These are phyloP conservation scores for Corymbia citriodora DNA, from an alignment of 441 rosid species.

Conservation along the genomic window DNA sequence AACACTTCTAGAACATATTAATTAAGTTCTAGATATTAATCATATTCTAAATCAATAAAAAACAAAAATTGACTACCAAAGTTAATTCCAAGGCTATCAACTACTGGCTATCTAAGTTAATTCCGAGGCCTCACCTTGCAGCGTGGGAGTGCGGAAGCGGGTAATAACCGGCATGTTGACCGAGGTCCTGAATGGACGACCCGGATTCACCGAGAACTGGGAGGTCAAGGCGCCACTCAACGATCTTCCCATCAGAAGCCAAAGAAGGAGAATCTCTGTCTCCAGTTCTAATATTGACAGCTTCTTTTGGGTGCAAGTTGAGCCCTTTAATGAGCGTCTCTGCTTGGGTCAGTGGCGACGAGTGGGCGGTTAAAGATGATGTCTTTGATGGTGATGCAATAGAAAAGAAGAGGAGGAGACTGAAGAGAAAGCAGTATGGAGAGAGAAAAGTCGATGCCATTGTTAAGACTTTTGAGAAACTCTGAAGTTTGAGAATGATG, in stretches of 20 bases:
- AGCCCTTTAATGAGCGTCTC: constrained; percentile 39
- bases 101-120: background rate
- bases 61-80: background rate
- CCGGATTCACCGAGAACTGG: constrained; percentile 16
- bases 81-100: background rate
- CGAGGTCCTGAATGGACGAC: constrained; percentile 53
- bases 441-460: constrained; percentile 9
- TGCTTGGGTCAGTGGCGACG: constrained; percentile 20
- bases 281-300: constrained; percentile 13
- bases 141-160: constrained; percentile 48
- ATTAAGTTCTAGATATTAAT: background rate
- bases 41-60: background rate
- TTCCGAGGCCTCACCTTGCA: constrained; percentile 36
- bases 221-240: constrained; percentile 45
- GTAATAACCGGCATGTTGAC: constrained; percentile 72
- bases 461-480: background rate
- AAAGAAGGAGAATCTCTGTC: constrained; percentile 8
- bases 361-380: background rate
- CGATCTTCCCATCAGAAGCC: constrained; percentile 5
- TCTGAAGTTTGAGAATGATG: background rate
- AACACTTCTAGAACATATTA: background rate
- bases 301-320: constrained; percentile 40
- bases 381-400: background rate
- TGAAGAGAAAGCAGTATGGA: background rate
- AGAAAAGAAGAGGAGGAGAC: constrained; percentile 8